Conservation (phyloP, 2,329 filamentous ascomycete species). For the Paraphoma sp. region DNA sequence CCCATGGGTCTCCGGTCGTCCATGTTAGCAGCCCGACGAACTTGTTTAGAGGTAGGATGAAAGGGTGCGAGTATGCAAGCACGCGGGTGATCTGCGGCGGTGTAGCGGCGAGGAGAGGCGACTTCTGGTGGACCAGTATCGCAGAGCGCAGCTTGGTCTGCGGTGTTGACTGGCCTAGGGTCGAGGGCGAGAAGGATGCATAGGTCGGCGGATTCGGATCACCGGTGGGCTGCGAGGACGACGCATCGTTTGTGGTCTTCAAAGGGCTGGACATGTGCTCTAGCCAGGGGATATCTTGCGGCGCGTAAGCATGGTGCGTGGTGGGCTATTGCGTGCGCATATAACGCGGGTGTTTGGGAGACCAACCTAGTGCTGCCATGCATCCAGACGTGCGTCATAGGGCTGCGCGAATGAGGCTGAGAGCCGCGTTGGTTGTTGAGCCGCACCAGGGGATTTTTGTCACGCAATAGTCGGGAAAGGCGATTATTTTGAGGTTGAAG, state of each 20-base stretch:
- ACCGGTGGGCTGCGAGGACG: slow-evolving; percentile 44
- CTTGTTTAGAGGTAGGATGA: slow-evolving; percentile 86
- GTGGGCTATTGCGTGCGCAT: slow-evolving; percentile 8
- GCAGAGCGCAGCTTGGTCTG: slow-evolving; percentile 82
- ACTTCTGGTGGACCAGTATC: slow-evolving; percentile 96
- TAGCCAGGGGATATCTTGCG: slow-evolving; percentile 50
- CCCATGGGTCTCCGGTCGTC: slow-evolving; percentile 93
- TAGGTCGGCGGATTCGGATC: slow-evolving; percentile 72
- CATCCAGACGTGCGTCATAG: slow-evolving; percentile 48
- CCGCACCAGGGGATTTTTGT: slow-evolving; percentile 10
- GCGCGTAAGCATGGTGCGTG: slow-evolving; percentile 36
- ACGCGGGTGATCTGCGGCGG: slow-evolving; percentile 94
- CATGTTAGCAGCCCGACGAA: slow-evolving; percentile 86
- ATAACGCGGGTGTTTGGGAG: slow-evolving; percentile 16
- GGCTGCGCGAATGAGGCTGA: slow-evolving; percentile 30
- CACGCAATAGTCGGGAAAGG: background rate
- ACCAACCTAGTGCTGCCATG: slow-evolving; percentile 54
- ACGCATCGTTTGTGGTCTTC: slow-evolving; percentile 45
- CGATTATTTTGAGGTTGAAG: background rate
- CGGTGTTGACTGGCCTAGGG: slow-evolving; percentile 71
- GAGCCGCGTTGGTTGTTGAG: slow-evolving; percentile 20
- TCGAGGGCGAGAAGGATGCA: slow-evolving; percentile 88
- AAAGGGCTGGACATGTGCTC: slow-evolving; percentile 50
- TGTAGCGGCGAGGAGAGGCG: slow-evolving; percentile 87
- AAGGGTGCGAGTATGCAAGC: slow-evolving; percentile 94